Evolutionary conservation across 257 asterid species (phyloP), one percentile per base, ranked within the genome.

Genomic region (Nicotiana paniculata): DNA sequence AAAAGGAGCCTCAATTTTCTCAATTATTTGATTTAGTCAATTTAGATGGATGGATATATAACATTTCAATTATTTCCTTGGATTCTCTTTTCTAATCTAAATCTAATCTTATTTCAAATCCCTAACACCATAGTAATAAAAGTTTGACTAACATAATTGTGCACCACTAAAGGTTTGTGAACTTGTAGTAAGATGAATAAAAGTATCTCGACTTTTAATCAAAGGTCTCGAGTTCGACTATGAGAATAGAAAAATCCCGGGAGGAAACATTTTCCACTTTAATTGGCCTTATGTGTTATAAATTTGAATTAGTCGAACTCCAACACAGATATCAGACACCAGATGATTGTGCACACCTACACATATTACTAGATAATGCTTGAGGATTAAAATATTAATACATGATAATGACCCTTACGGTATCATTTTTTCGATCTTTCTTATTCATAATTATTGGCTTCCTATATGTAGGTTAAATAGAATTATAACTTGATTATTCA

Each of bases 1-100:
- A 72, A 72, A 70, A 72, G 59, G 59, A 10, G 37, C 59, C 35
- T 72, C 37, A 72, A 46, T 46, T 72, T n/a, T 72, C 37, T 46
- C 78, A 46, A 72, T 72, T 72, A 43, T 72, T 72, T 72, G 59
- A 72, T 72, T 70, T 72, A 72, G 59, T 72, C 59, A 21, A 72
- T 46, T 72, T 21, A 5, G 59, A 46, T 46, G 59, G 78, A 39
- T 70, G 78, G 18, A 69, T 39, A 21, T 21, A 21, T 21, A 18
- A 21, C 6, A 72, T 43, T 46, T 72, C 48, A 43, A 43, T 43
- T 72, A 46, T 43, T 72, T 46, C 78, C 26, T 72, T 46, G 78
- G 78, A 72, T 72, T 72, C 59, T 24, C 59, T 46, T 43, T 24
- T 46, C 78, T 28, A 72, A 46, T 21, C 37, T 6, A 72, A 43